Evolutionary conservation across 768 basidiomycete genomes (phyloP).

Genomic region (Russula foetens): DNA sequence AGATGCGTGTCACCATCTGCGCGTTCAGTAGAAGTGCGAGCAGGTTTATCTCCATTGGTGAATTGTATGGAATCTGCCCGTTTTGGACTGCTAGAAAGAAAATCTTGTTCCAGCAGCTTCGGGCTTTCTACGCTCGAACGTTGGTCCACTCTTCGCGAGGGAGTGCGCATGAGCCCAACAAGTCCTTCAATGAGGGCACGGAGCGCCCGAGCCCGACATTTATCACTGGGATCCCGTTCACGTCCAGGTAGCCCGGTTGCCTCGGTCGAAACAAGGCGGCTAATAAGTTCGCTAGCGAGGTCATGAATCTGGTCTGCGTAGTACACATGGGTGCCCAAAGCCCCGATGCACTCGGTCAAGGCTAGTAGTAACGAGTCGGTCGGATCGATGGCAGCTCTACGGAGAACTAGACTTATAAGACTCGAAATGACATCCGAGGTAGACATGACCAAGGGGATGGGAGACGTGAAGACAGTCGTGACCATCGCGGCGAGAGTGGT

Average conservation of each 20-base stretch:
- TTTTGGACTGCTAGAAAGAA: constrained; percentile 1
- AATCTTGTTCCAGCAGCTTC: constrained; percentile 12
- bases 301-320: constrained; percentile 96
- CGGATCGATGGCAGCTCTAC: constrained; percentile 52
- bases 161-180: constrained; percentile 58
- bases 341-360: constrained; percentile 70
- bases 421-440: constrained; percentile 84
- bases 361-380: constrained; percentile 58
- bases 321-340: constrained; percentile 86
- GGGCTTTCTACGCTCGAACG: constrained; percentile 2
- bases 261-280: constrained; percentile 64
- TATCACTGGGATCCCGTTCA: constrained; percentile 31
- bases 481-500: constrained; percentile 68
- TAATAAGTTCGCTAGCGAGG: constrained; percentile 74
- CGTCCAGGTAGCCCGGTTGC: constrained; percentile 45
- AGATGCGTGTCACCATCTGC: constrained; percentile 28
- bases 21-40: constrained; percentile 10
- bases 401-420: constrained; percentile 64
- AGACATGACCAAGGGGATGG: constrained; percentile 80
- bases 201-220: constrained; percentile 54
- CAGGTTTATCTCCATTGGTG: background rate
- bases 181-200: constrained; percentile 63
- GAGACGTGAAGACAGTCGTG: constrained; percentile 72
- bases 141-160: constrained; percentile 27
- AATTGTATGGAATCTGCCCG: background rate